Base-by-base conservation (phyloP, 257 asterid species). In the Forsythia viridissima region DNA sequence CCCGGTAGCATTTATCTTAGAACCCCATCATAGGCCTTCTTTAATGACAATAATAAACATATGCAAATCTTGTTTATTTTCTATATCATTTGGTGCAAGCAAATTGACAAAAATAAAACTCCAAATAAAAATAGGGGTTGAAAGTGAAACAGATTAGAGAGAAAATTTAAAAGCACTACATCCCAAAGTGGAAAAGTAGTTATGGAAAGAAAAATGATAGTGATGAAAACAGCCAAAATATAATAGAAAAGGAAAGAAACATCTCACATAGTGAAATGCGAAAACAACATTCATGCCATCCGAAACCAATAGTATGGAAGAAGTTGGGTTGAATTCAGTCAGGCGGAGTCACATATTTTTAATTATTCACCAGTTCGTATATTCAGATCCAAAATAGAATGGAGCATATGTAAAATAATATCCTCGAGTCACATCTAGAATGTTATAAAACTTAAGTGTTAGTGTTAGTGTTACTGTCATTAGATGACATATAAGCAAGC, bases 381-480 rank as follows among this genome's bases (percentile, higher is more conserved):
- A 36, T 21, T 2, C 48, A 51, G 61, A 63, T 51, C 5, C 38
- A 44, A 73, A 82, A 38, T 36, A 36, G 37, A 74, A 15, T 44
- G 8, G 36, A 40, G 42, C 39, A 40, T 36, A 66, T 46, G 10
- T 12, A 37, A 8, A 63, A 69, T 18, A 37, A 18, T n/a, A 40
- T 80, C 59, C 66, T 44, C 67, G 75, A 70, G 41, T 72, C 68
- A 73, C 20, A 8, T 44, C 61, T 24, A 21, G 21, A 20, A 69
- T 42, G 81, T 68, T 16, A 34, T 20, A n/a, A 74, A 78, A 52
- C 30, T 38, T 42, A 65, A 61, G 10, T 42, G 37, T 55, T 43
- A 71, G 3, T 77, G 44, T 20, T 16, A 39, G 2, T 30, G 2
- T 30, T 30, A 30, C 34, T 30, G 13, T 42, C 73, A 52, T 38